These are phyloP conservation scores for Aspergillus sp. DNA, from an alignment of 2,329 filamentous ascomycete genomes.

Conservation along the genomic window DNA sequence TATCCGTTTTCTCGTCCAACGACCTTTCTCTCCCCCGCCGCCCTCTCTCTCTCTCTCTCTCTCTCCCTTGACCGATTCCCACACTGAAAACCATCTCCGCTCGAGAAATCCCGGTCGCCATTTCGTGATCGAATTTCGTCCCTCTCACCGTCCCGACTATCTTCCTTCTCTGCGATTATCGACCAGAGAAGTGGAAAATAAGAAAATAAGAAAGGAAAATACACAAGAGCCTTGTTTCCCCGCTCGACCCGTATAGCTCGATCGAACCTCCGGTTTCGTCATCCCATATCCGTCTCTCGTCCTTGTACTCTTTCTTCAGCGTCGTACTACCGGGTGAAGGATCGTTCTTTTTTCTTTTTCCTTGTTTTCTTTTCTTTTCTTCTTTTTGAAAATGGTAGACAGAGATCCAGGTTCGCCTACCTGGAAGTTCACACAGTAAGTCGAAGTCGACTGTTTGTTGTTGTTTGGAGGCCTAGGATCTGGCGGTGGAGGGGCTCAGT, in stretches of 20 bases:
- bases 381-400: slow-evolving; percentile 71
- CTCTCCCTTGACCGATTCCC: slow-evolving; percentile 4
- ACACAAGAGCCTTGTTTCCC: not conserved
- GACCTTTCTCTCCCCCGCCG: slow-evolving; percentile 4
- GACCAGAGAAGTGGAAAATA: too few species aligned
- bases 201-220: too few species aligned
- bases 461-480: too few species aligned
- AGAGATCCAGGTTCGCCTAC: slow-evolving; percentile 87
- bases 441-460: slow-evolving; percentile 15
- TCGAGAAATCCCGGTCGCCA: slow-evolving; percentile 1
- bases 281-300: too few species aligned
- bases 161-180: not conserved
- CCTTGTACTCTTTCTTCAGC: too few species aligned
- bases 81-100: slow-evolving; percentile 6
- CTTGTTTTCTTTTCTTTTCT: slow-evolving; percentile 1
- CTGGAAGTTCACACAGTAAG: slow-evolving; percentile 99
- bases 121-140: slow-evolving; percentile 5
- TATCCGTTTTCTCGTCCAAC: slow-evolving; percentile 1
- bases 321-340: too few species aligned
- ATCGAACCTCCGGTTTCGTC: too few species aligned
- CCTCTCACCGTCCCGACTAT: slow-evolving; percentile 3
- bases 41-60: slow-evolving; percentile 3
- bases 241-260: slow-evolving; percentile 3
- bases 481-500: too few species aligned
- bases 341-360: slow-evolving; percentile 4